Evolutionary conservation across 768 basidiomycete genomes (phyloP), one percentile per base, ranked within the genome.

Genomic region (Strobilomyces dryophilus): DNA sequence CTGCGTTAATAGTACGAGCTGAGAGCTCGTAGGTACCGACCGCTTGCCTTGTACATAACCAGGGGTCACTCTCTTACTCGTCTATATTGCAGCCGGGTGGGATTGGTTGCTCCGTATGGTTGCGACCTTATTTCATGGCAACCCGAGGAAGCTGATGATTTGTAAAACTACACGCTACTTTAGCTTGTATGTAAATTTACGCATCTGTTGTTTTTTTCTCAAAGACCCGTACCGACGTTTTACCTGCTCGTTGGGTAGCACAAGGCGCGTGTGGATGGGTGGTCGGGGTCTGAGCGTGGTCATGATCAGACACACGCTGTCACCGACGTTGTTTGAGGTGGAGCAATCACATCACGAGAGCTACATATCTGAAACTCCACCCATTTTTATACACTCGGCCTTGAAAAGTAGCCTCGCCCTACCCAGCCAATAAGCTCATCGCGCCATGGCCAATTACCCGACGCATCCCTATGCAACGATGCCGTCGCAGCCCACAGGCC

Each of bases 391-490:
- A 55, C 59, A 35, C 45, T 44, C 51, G 21, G 27, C 48, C 46
- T 45, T 53, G 51, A 52, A 64, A 60, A 62, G 24, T 45, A 37
- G 32, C 52, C 20, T 52, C 48, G 17, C 51, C 54, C 47, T n/a
- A 32, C 29, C 29, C 51, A 44, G 40, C 55, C 55, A 49, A 48
- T 56, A 45, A 34, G 50, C 18, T 47, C 35, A 29, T 32, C 31
- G 21, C 11, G 34, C 50, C 45, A 68, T 69, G 67, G 58, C 65
- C 37, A 69, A 59, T 53, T 69, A 66, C 51, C 45, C 60, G 10
- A 53, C 63, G 4, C 65, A 71, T 60, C 53, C 65, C 21, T 67
- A 71, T 35, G 51, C 61, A 7, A 58, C 61, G 6, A 49, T 64
- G 53, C 51, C 64, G 3, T 41, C 63, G 8, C 63, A 61, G 34